Evolutionary conservation across 148 eudicot genomes (phyloP), one percentile per base, ranked within the genome.

Genomic region (Cornus suecica): DNA sequence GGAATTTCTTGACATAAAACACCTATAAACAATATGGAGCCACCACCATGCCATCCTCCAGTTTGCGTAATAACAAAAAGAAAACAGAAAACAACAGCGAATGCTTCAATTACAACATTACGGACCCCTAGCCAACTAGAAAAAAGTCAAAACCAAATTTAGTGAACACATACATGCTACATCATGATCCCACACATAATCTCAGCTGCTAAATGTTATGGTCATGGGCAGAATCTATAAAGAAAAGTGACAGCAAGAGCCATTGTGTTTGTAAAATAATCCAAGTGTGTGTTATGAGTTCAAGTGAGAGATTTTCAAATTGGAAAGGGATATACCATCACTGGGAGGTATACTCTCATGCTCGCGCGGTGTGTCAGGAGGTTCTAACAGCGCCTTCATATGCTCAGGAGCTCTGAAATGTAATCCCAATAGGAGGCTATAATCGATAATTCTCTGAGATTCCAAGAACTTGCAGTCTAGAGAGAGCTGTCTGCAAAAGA

Each of bases 391-490:
- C 22, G 91, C 78, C 85, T 80, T 90, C 75, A 92, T 86, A 83
- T 92, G 92, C 84, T 91, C 88, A 61, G 99, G 99, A 78, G 97
- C 97, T 81, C 97, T 88, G 67, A 92, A 92, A 85, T 92, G 97
- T 84, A 92, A 77, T 24, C 97, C 97, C 80, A 92, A 48, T 20
- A 92, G 90, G 79, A 92, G 94, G 82, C 97, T 92, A 71, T 92
- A 92, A 75, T 92, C 97, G 70, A 92, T 90, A 76, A 92, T 90
- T 22, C 78, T 77, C 84, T 90, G 97, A 80, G 94, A 88, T 83
- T 95, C 91, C 66, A 95, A 85, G 79, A 95, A 95, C 79, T 32
- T 80, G 82, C 92, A 85, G 78, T 95, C 99, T 65, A 92, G 74
- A 70, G 83, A 81, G 56, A 95, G 80, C 85, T 94, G 98, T 74